A percentile compares a stretch with the other conserved stretches of the same genome.
These are phyloP conservation scores for Pouteria glomerata DNA, from an alignment of 148 eudicot genomes.

Conservation along the genomic window DNA sequence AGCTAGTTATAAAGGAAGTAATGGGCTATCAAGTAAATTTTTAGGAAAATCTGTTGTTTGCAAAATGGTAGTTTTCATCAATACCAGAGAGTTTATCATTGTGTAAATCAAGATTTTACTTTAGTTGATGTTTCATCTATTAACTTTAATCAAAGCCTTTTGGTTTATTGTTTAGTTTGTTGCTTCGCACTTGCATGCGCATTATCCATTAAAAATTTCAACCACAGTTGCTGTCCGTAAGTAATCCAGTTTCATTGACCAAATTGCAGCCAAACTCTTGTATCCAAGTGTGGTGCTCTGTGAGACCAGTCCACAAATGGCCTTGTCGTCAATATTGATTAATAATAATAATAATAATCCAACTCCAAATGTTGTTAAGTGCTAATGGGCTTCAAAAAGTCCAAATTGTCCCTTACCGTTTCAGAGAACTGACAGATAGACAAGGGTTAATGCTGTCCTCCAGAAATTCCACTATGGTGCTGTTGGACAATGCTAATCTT, in stretches of 20 bases:
- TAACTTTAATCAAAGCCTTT: not conserved
- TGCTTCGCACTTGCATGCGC: not conserved
- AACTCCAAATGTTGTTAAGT: too few species aligned
- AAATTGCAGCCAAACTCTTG: not conserved
- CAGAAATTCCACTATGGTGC: not conserved
- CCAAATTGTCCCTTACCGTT: not conserved
- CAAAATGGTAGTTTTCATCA: not conserved
- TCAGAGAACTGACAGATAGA: not conserved
- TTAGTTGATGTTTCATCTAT: not conserved
- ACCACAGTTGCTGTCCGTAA: not conserved
- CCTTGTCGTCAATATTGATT: too few species aligned
- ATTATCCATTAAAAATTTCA: not conserved
- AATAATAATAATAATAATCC: too few species aligned
- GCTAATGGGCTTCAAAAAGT: not conserved
- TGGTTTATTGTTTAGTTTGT: not conserved
- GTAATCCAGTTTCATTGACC: not conserved
- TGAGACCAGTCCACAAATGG: too few species aligned
- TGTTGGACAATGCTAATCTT: too few species aligned
- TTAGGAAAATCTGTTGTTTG: constrained; percentile 16
- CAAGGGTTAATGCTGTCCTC: not conserved
- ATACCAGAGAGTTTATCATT: not conserved
- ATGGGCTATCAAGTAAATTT: constrained; percentile 11
- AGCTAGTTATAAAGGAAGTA: not conserved
- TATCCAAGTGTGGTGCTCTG: too few species aligned
- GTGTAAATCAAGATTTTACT: not conserved